Base-by-base conservation (phyloP, 2,329 filamentous ascomycete genomes). In the Fusarium scirpi region DNA sequence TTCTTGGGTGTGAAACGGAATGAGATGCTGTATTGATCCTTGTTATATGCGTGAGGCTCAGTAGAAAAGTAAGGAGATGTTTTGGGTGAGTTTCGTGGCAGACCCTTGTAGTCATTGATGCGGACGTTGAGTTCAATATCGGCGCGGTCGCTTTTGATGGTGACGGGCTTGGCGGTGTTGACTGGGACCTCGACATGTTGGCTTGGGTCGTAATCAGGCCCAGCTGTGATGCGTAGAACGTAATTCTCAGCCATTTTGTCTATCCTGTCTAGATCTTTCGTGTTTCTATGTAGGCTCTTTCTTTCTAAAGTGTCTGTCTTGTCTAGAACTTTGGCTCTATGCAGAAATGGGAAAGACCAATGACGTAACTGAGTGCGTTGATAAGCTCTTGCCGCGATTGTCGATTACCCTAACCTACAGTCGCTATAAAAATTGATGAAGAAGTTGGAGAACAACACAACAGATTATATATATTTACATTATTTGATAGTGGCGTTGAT, bases 11-110 rank as follows among this genome's bases (percentile, higher is more conserved):
- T 89, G 79, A 98, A 93, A 47, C 88, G 87, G 77, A 97, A 91
- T 32, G 89, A 86, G 74, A 98, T 94, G 74, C 90, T 93, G 84
- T 98, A 98, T 78, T 94, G 92, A 80, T 98, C 94, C 55, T 85
- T 80, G 71, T 86, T 87, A 67, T 85, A 83, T 24, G 82, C 83
- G 78, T 97, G 94, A 20, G 88, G 85, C 8, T 90, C 87, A 8
- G 88, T 82, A 16, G 86, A 83, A 84, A 98, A 98, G 83, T 98
- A 98, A 2, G 90, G 82, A 11, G 91, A 92, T 0, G 91, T 91
- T 6, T 82, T 76, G 0, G 93, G 92, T 2, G 92, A 93, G 71
- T 82, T 80, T 47, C 84, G 81, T 2, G 94, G 93, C n/a, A 95
- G 85, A n/a, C 94, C 92, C 25, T 79, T 77, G 78, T 89, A 90